These are phyloP conservation scores for Blastobotrys americana DNA, from an alignment of 805 yeast species.

Conservation along the genomic window DNA sequence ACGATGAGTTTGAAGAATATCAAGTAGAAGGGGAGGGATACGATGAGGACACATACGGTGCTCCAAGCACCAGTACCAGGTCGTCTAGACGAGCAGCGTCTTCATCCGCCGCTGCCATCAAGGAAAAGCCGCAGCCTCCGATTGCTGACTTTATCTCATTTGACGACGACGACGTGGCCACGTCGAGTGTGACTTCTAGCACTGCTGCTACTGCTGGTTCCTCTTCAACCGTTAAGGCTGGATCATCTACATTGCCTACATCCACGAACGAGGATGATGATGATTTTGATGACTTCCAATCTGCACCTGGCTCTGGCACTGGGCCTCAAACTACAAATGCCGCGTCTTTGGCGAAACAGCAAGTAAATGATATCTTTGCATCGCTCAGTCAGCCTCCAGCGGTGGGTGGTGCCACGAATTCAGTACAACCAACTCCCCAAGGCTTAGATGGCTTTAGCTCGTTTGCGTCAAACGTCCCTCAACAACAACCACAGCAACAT, in stretches of 20 bases:
- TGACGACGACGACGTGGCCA: constrained; percentile 22
- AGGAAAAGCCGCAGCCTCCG: constrained; percentile 8
- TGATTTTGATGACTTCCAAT: constrained; percentile 61
- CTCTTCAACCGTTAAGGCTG: constrained; percentile 12
- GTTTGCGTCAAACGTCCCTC: constrained; percentile 19
- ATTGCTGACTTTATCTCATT: constrained; percentile 21
- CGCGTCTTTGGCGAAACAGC: constrained; percentile 15
- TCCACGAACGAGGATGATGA: constrained; percentile 43
- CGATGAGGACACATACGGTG: constrained; percentile 9
- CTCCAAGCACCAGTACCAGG: constrained; percentile 1
- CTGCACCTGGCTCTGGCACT: constrained; percentile 37
- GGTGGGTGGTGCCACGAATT: constrained; percentile 16
- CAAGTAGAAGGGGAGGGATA: constrained; percentile 19
- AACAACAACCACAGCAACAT: background rate
- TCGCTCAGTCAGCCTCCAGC: background rate
- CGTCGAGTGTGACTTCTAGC: constrained; percentile 10
- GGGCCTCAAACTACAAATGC: constrained; percentile 17
- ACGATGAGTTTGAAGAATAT: constrained; percentile 36
- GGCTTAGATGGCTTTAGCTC: constrained; percentile 18
- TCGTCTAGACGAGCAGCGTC: background rate
- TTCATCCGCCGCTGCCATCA: constrained; percentile 4
- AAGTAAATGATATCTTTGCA: constrained; percentile 14
- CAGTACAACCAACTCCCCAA: constrained; percentile 10
- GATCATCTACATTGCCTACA: constrained; percentile 19
- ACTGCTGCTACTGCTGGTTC: constrained; percentile 20